Evolutionary conservation across 257 asterid genomes (phyloP), one percentile per base, ranked within the genome.

Genomic region (Nemophila menziesii): DNA sequence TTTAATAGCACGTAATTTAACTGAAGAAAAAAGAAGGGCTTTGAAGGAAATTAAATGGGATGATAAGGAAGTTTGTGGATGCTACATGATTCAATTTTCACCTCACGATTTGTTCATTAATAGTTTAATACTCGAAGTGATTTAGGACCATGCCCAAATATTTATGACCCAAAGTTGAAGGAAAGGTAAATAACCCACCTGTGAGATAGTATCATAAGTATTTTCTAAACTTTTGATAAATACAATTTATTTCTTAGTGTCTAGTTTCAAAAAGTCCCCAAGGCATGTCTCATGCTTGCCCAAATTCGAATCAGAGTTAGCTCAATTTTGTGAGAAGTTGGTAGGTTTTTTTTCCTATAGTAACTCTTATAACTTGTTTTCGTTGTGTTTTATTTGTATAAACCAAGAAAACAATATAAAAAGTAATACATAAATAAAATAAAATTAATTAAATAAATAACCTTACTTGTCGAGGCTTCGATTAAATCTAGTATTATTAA

Each of bases 41-140:
- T 78, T 63, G 69, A 74, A 73, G 46, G 98, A 90, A 63, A 60
- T 85, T 14, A 81, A 75, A 51, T 90, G 98, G 98, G 98, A 85
- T 12, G 94, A 87, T 51, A 79, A 74, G 76, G 98, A 90, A 22
- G 98, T 71, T 36, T 90, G 96, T 33, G 69, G 79, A 44, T 81
- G 71, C 75, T 85, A 74, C 49, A 90, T 90, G 98, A 75, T 90
- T 65, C 92, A 93, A 22, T 90, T 90, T 67, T 90, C 96, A 51
- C 98, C 96, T 40, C 96, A 90, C 22, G 98, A 90, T 74, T 64
- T 90, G 73, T 90, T 90, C 59, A 92, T 90, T 52, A 90, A 11
- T 6, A 76, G 84, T 65, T 63, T 89, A 68, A 85, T 68, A 90
- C 98, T 33, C 66, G 78, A 15, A 90, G 98, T 56, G 98, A 90